A percentile compares a stretch with the other conserved stretches of the same genome.
These are phyloP conservation scores for Psidium guajava DNA, from an alignment of 345 rosid species.

Conservation along the genomic window DNA sequence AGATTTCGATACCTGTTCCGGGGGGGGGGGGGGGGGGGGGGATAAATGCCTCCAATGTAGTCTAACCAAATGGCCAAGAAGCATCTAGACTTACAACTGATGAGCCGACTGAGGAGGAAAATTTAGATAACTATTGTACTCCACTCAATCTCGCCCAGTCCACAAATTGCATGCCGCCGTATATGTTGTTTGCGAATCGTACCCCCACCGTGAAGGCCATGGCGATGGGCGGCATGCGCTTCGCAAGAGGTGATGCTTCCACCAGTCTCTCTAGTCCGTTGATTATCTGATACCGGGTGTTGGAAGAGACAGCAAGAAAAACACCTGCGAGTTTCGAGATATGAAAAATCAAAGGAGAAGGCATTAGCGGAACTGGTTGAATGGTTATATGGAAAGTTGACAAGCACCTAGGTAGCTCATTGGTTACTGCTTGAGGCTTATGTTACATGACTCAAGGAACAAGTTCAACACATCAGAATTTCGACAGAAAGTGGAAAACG, in stretches of 20 bases:
- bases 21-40: not conserved
- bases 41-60: not conserved
- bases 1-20: not conserved
- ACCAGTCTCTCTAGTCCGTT: constrained; percentile 71
- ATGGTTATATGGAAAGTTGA: not conserved
- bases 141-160: constrained; percentile 87
- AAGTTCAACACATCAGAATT: not conserved
- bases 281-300: constrained; percentile 66
- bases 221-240: constrained; percentile 60
- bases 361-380: not conserved
- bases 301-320: constrained; percentile 74
- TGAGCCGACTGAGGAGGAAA: not conserved
- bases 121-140: constrained; percentile 25
- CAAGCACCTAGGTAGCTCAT: not conserved
- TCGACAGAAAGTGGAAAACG: not conserved
- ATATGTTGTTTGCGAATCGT: constrained; percentile 70
- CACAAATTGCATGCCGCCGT: constrained; percentile 88
- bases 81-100: not conserved
- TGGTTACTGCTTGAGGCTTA: not conserved
- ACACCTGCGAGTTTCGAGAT: constrained; percentile 30
- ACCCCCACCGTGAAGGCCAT: constrained; percentile 84
- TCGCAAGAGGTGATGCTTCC: constrained; percentile 65
- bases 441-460: not conserved
- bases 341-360: not conserved
- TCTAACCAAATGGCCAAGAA: not conserved